Conservation (phyloP, 805 yeast genomes). For the Lachancea quebecensis region DNA sequence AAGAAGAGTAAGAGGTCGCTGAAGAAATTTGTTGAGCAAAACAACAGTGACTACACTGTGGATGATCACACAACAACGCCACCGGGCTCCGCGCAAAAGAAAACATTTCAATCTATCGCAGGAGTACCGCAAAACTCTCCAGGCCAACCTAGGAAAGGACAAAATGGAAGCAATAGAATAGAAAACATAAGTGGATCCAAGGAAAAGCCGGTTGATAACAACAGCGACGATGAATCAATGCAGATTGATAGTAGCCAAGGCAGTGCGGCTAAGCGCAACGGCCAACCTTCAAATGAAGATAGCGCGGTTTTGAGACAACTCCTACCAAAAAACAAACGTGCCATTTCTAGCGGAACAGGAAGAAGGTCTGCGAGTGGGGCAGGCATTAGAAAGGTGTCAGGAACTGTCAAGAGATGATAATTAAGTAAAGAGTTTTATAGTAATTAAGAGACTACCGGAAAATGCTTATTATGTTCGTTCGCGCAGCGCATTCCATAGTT, state of each 20-base stretch:
- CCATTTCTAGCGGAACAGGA: slow-evolving; percentile 19
- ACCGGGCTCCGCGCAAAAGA: slow-evolving; percentile 30
- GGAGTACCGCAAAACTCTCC: slow-evolving; percentile 85
- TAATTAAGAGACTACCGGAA: too few relatives aligned
- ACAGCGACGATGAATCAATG: slow-evolving; percentile 27
- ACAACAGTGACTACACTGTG: slow-evolving; percentile 14
- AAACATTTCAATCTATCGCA: slow-evolving; percentile 21
- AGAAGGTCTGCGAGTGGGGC: slow-evolving; percentile 31
- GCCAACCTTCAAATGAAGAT: slow-evolving; percentile 13
- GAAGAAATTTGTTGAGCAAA: slow-evolving; percentile 8
- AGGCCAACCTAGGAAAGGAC: slow-evolving; percentile 85
- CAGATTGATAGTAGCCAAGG: slow-evolving; percentile 22
- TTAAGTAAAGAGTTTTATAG: too few relatives aligned
- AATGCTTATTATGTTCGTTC: too few relatives aligned
- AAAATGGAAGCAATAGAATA: slow-evolving; percentile 29
- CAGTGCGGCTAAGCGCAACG: slow-evolving; percentile 11
- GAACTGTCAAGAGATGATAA: slow-evolving; percentile 21
- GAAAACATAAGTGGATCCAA: slow-evolving; percentile 26
- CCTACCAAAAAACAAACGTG: slow-evolving; percentile 27
- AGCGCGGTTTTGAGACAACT: slow-evolving; percentile 23
- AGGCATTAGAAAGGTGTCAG: slow-evolving; percentile 31
- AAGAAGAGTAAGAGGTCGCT: slow-evolving; percentile 36
- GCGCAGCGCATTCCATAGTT: too few relatives aligned
- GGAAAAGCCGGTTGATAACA: slow-evolving; percentile 11
- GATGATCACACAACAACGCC: slow-evolving; percentile 25